Conservation (phyloP, 345 rosid genomes). For the Hypericum perforatum region DNA sequence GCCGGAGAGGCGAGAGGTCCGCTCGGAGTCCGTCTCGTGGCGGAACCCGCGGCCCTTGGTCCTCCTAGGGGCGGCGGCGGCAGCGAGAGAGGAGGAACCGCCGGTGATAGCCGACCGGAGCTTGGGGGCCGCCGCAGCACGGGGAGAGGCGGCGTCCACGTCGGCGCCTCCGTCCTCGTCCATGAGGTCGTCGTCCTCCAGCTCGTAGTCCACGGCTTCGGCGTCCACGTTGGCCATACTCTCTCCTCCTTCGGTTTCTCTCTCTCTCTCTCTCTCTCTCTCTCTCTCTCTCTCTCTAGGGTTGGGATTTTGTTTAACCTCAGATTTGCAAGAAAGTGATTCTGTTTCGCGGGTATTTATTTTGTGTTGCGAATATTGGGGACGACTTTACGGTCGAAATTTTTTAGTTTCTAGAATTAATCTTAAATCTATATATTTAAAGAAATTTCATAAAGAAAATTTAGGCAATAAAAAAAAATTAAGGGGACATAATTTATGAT, state of each 20-base stretch:
- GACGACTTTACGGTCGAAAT: no score
- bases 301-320: no score
- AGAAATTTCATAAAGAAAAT: no score
- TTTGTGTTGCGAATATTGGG: no score
- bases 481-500: no score
- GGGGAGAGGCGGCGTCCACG: slow-evolving; percentile 60
- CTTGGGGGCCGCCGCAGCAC: slow-evolving; percentile 39
- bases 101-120: slow-evolving; percentile 83
- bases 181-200: slow-evolving; percentile 94
- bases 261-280: background rate
- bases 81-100: slow-evolving; percentile 29
- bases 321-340: no score
- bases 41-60: slow-evolving; percentile 94
- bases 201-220: slow-evolving; percentile 89
- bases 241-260: no score
- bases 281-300: background rate
- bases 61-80: slow-evolving; percentile 37
- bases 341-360: no score
- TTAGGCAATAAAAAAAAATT: no score
- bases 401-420: no score
- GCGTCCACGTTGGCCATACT: slow-evolving; percentile 80
- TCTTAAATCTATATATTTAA: no score
- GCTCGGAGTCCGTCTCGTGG: slow-evolving; percentile 59
- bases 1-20: slow-evolving; percentile 55
- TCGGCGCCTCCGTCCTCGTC: slow-evolving; percentile 72